These are phyloP conservation scores for Pisolithus thermaeus DNA, from an alignment of 1,284 basidiomycete species.

Conservation along the genomic window DNA sequence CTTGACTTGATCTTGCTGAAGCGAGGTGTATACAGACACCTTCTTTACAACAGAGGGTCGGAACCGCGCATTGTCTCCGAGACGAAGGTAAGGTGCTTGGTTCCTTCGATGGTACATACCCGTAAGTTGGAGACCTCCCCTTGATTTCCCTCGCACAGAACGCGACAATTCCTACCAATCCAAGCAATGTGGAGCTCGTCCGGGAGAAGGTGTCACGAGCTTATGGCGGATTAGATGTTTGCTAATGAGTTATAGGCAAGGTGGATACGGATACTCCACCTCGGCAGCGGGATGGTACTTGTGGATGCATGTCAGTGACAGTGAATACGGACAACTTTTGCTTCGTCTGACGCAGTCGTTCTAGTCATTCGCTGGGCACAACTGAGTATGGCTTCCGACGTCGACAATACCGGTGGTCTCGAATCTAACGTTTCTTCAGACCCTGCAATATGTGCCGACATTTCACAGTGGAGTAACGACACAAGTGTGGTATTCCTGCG, in stretches of 20 bases:
- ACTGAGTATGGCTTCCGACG: constrained; percentile 39
- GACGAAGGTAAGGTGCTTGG: constrained; percentile 2
- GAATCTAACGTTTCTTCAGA: constrained; percentile 26
- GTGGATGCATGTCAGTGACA: constrained; percentile 62
- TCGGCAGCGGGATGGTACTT: constrained; percentile 52
- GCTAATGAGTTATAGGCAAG: constrained; percentile 37
- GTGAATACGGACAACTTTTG: background rate
- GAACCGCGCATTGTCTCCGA: constrained; percentile 44
- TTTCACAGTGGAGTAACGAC: constrained; percentile 43
- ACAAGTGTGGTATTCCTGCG: constrained; percentile 47
- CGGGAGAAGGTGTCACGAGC: constrained; percentile 20
- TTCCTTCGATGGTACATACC: background rate
- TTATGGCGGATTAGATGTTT: background rate
- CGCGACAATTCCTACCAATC: background rate
- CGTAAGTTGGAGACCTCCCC: background rate
- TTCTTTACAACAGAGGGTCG: constrained; percentile 82
- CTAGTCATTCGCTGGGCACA: constrained; percentile 74
- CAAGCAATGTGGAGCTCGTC: constrained; percentile 3
- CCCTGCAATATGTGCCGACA: constrained; percentile 29
- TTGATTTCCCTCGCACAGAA: background rate
- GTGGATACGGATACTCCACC: constrained; percentile 49
- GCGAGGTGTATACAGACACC: constrained; percentile 79
- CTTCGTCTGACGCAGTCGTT: constrained; percentile 8
- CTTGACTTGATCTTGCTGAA: constrained; percentile 87
- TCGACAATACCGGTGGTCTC: background rate